These are phyloP conservation scores for Hirsutella rhossiliensis DNA, from an alignment of 2,329 filamentous ascomycete genomes.

Conservation along the genomic window DNA sequence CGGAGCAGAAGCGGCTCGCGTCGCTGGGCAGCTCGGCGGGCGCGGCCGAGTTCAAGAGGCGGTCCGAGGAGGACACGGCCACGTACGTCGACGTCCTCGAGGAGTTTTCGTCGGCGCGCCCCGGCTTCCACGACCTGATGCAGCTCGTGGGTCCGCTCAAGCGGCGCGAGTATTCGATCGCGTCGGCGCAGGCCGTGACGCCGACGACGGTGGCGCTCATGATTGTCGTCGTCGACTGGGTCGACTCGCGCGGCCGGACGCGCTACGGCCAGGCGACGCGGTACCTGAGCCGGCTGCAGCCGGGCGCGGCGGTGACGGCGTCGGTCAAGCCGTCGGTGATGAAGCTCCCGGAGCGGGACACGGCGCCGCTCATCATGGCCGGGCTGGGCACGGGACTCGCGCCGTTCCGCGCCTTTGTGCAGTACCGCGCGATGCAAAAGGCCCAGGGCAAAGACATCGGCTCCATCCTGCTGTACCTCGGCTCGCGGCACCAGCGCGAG, in stretches of 20 bases:
- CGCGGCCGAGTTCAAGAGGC: slow-evolving; percentile 81
- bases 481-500: slow-evolving; percentile 91
- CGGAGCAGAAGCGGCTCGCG: slow-evolving; percentile 69
- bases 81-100: slow-evolving; percentile 85
- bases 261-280: slow-evolving; percentile 89
- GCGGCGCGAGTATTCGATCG: slow-evolving; percentile 97
- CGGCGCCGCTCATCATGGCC: slow-evolving; percentile 95
- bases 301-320: slow-evolving; percentile 72
- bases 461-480: slow-evolving; percentile 88
- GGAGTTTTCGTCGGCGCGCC: slow-evolving; percentile 83
- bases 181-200: slow-evolving; percentile 89
- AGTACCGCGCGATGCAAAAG: slow-evolving; percentile 97
- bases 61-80: slow-evolving; percentile 79
- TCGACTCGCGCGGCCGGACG: slow-evolving; percentile 74
- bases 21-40: slow-evolving; percentile 68
- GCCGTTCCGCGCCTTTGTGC: slow-evolving; percentile 97
- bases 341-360: slow-evolving; percentile 85
- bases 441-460: slow-evolving; percentile 94
- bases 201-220: slow-evolving; percentile 84
- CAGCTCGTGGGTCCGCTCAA: slow-evolving; percentile 86
- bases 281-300: slow-evolving; percentile 66
- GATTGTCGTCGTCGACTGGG: slow-evolving; percentile 96
- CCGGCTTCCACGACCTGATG: slow-evolving; percentile 76
- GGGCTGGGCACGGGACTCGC: slow-evolving; percentile 96
- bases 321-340: slow-evolving; percentile 97